phyloP scores from a whole-genome alignment of 129 eudicot species.

The Flaveria bidentis region DNA sequence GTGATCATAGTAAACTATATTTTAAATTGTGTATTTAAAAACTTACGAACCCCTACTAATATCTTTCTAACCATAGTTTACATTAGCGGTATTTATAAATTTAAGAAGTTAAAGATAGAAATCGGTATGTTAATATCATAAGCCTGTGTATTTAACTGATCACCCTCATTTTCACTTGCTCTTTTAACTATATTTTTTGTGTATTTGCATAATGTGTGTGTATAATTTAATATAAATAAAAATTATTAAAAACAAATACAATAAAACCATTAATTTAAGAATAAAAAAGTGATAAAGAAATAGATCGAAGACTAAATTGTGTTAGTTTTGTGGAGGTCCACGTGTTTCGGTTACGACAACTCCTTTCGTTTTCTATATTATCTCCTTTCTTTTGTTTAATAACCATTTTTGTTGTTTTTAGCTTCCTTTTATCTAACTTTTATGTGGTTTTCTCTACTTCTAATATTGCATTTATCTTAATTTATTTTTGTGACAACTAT shows the following conservation, averaged over 20 bases:
- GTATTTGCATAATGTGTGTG: too few relatives aligned
- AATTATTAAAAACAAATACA: not conserved
- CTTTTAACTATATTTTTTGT: too few relatives aligned
- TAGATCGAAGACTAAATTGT: not conserved
- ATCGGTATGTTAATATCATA: too few relatives aligned
- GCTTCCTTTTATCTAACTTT: constrained; percentile 8
- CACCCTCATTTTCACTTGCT: too few relatives aligned
- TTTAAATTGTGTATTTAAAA: too few relatives aligned
- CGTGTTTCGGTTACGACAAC: constrained; percentile 40
- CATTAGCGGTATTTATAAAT: too few relatives aligned
- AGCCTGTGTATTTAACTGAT: too few relatives aligned
- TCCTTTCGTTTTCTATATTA: constrained; percentile 34
- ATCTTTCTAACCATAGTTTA: too few relatives aligned
- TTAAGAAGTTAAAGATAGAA: too few relatives aligned
- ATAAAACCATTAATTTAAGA: not conserved
- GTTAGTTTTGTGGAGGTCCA: constrained; percentile 31
- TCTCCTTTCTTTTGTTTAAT: constrained; percentile 20
- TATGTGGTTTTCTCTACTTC: constrained; percentile 35
- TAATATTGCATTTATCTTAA: constrained; percentile 7
- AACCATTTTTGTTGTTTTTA: not conserved
- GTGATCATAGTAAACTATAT: too few relatives aligned
- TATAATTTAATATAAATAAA: not conserved
- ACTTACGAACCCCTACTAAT: too few relatives aligned
- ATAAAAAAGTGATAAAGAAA: not conserved
- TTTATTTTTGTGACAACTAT: not conserved